Conservation (phyloP, 225 moss, liverwort and hornwort species). For the Marchantia polymorpha region DNA sequence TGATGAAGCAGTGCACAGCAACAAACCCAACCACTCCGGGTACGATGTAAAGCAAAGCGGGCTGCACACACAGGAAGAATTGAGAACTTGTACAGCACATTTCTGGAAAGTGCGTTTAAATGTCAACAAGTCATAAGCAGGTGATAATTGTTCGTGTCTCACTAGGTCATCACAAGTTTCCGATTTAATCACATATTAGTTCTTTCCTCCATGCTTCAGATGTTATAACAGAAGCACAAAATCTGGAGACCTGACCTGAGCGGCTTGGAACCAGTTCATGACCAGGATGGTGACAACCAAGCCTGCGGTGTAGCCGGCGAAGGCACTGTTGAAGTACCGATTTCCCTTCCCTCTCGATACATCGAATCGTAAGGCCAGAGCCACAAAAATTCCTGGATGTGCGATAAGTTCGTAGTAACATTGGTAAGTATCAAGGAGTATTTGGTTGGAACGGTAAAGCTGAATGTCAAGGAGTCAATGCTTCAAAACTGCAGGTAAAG, state of each 20-base stretch:
- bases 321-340: conserved; percentile 93
- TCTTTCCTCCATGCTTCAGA: neutral
- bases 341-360: conserved; percentile 73
- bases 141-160: too few species aligned
- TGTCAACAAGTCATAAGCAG: too few species aligned
- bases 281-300: conserved; percentile 86
- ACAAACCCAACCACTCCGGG: conserved; percentile 96
- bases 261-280: conserved; percentile 99
- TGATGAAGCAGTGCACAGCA: conserved; percentile 74
- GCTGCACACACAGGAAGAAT: conserved; percentile 54
- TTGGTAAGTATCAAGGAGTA: neutral
- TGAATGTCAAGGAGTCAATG: neutral
- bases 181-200: neutral
- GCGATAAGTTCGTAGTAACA: neutral
- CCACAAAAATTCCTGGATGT: conserved; percentile 90
- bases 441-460: neutral
- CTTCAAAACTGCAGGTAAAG: neutral
- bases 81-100: neutral
- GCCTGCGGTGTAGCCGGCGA: conserved; percentile 89
- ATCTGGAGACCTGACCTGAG: conserved; percentile 57
- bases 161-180: neutral
- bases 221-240: neutral
- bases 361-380: conserved; percentile 94
- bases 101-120: neutral
- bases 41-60: conserved; percentile 95